Evolutionary conservation across 2,329 filamentous ascomycete species (phyloP), one percentile per base, ranked within the genome.

Genomic region (Periglandula ipomoeae): DNA sequence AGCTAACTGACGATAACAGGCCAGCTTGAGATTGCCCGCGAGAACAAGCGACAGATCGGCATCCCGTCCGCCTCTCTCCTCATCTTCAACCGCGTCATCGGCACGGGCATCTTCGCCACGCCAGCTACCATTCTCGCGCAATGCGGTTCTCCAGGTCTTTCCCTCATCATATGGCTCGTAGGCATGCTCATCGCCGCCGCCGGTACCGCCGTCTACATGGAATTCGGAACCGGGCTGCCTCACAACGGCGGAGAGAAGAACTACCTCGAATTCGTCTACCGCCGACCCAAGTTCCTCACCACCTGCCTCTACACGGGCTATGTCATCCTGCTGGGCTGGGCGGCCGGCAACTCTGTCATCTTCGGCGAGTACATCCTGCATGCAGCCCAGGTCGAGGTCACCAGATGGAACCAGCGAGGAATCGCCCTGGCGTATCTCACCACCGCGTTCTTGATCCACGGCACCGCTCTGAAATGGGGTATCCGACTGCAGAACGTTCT

Each of bases 361-460:
- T 85, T 87, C 54, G 82, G 82, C 51, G 81, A 85, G 60, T 86
- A 86, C 63, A 79, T 87, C 49, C 72, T 87, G 2, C 73, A 82
- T 58, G 83, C 82, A 8, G 78, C 82, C 10, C 67, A 79, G 11
- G 71, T 79, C 20, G 75, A 85, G 54, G 77, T 82, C 22, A 74
- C 69, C 44, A 70, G 81, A 20, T 85, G 81, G 81, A 84, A 85
- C 61, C 79, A 85, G 65, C 74, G 83, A 35, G 81, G 73, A 39
- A 69, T 86, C 17, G 83, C 81, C 27, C 65, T 87, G n/a, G 81
- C 76, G 10, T 83, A 82, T 60, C 77, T 86, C 58, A 84, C 81
- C 0, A 61, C 70, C 1, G 81, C 81, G 2, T 85, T 84, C 55
- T 56, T 85, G 35, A 78, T 87, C 53, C 83, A 87, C 61, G 81